A percentile compares a stretch with the other conserved stretches of the same genome.
Evolutionary conservation across 2,329 filamentous ascomycete species (phyloP).

Genomic region (Neofusicoccum cordaticola): DNA sequence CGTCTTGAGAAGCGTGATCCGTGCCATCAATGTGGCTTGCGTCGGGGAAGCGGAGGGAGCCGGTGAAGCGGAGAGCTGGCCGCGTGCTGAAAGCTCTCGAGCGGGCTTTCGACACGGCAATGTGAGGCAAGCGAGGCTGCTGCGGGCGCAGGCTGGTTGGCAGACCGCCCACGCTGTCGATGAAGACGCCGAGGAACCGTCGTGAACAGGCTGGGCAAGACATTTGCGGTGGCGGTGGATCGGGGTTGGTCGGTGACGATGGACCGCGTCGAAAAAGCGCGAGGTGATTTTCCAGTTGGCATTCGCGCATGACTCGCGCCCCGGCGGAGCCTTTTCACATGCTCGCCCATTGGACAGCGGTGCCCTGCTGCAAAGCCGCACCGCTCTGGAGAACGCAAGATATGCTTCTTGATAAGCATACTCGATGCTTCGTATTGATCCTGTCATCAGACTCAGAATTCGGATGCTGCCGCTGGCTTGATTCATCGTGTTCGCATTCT

Average conservation of each 20-base stretch:
- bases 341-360: not conserved
- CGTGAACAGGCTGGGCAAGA: not conserved
- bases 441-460: not conserved
- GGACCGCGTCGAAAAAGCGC: not conserved
- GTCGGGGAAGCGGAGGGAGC: not conserved
- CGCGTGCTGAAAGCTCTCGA: not conserved
- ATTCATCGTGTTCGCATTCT: not conserved
- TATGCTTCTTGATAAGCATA: not conserved
- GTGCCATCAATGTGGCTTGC: not conserved
- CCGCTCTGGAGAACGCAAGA: not conserved
- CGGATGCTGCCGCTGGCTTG: not conserved
- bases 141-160: not conserved
- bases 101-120: not conserved
- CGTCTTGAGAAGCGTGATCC: not conserved
- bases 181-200: not conserved
- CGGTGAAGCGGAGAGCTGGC: not conserved
- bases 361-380: not conserved
- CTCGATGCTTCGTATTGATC: not conserved
- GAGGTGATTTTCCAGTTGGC: not conserved
- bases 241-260: not conserved
- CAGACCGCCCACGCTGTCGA: not conserved
- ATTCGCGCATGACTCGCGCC: conserved; percentile 4
- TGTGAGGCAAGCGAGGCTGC: not conserved
- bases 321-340: not conserved
- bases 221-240: not conserved